These are phyloP conservation scores for Multifurca ochricompacta DNA, from an alignment of 768 basidiomycete genomes.

Conservation along the genomic window DNA sequence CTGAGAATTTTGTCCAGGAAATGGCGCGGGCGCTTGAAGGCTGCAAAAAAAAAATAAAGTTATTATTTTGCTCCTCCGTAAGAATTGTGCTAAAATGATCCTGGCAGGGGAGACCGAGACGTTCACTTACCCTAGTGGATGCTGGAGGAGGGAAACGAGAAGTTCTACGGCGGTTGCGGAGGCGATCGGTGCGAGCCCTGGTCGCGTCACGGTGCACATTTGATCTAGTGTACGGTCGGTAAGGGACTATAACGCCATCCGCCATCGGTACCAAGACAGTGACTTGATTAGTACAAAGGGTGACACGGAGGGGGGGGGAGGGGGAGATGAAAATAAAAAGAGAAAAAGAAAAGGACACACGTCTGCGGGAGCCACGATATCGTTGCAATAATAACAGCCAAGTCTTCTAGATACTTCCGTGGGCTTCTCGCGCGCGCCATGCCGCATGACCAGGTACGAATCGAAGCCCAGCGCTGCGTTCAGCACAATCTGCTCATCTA, in stretches of 20 bases:
- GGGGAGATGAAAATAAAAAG: too few relatives aligned
- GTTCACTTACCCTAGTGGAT: conserved; percentile 76
- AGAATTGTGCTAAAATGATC: too few relatives aligned
- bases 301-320: not conserved
- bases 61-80: too few relatives aligned
- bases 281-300: not conserved
- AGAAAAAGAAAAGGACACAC: conserved; percentile 39
- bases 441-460: conserved; percentile 93
- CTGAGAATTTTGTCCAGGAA: conserved; percentile 32
- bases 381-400: conserved; percentile 98
- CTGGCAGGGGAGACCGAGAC: too few relatives aligned
- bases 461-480: conserved; percentile 96
- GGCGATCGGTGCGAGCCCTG: conserved; percentile 89
- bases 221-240: conserved; percentile 94
- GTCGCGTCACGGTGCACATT: conserved; percentile 98
- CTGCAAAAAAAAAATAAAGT: too few relatives aligned
- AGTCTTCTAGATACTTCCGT: conserved; percentile 36
- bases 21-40: conserved; percentile 64
- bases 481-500: conserved; percentile 61
- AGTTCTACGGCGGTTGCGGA: conserved; percentile 90
- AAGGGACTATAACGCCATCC: conserved; percentile 47
- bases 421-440: conserved; percentile 53
- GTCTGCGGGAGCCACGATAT: conserved; percentile 93
- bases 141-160: conserved; percentile 80
- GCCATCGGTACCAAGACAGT: not conserved